These are phyloP conservation scores for Pleoardoris graminearum DNA, from an alignment of 2,329 filamentous ascomycete species.

Conservation along the genomic window DNA sequence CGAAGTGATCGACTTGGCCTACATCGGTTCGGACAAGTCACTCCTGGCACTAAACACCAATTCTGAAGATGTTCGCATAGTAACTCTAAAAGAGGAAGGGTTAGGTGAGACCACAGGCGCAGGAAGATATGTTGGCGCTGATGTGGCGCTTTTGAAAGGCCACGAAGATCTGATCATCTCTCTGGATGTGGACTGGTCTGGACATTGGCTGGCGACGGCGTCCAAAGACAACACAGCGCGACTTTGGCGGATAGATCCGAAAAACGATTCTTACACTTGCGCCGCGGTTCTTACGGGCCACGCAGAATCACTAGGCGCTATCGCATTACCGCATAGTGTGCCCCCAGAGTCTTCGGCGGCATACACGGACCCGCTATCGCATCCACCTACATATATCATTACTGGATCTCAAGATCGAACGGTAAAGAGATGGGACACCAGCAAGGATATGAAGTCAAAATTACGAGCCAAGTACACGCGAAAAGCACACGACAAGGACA, in stretches of 20 bases:
- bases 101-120: constrained; percentile 13
- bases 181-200: constrained; percentile 93
- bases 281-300: constrained; percentile 86
- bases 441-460: constrained; percentile 55
- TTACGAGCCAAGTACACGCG: constrained; percentile 78
- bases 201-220: constrained; percentile 93
- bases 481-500: constrained; percentile 98
- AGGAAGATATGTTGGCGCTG: constrained; percentile 80
- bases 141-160: constrained; percentile 81
- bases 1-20: constrained; percentile 93
- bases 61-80: constrained; percentile 86
- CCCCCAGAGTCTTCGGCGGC: constrained; percentile 72
- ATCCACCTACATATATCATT: constrained; percentile 82
- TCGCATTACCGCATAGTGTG: constrained; percentile 73
- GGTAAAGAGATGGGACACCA: constrained; percentile 88
- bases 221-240: constrained; percentile 96
- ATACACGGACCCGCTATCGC: constrained; percentile 70
- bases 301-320: constrained; percentile 89
- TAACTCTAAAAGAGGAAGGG: constrained; percentile 63
- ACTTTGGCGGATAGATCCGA: constrained; percentile 83
- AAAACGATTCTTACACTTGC: constrained; percentile 74
- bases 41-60: constrained; percentile 91
- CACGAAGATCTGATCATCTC: constrained; percentile 97
- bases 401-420: constrained; percentile 96
- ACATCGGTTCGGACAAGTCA: constrained; percentile 77